These are phyloP conservation scores for Trichoderma reesei DNA, from an alignment of 495 filamentous ascomycete species.

Conservation along the genomic window DNA sequence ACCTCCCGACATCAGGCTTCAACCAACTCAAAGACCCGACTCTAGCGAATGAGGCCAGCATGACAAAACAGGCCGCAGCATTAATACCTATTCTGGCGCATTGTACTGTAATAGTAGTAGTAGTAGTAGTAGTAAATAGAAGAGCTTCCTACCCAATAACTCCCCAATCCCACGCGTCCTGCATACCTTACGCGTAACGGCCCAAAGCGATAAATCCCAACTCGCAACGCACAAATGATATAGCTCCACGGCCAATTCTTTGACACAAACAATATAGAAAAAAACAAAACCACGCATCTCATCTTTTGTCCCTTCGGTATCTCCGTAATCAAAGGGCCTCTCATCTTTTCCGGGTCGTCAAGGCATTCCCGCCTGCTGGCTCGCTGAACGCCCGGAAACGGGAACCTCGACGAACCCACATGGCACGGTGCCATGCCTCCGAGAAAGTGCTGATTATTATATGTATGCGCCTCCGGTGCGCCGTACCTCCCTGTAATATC, in stretches of 20 bases:
- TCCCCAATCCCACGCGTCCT: constrained; percentile 2
- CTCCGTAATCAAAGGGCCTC: not conserved
- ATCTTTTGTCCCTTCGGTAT: not conserved
- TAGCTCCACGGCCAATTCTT: not conserved
- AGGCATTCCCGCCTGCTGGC: not conserved
- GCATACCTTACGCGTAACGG: not conserved
- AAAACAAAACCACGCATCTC: not conserved
- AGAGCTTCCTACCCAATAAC: constrained; percentile 3
- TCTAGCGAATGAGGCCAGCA: not conserved
- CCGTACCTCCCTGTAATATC: not conserved
- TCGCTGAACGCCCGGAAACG: not conserved
- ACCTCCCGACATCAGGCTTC: too few relatives aligned
- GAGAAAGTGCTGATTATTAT: not conserved
- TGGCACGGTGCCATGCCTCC: not conserved
- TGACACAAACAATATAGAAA: not conserved
- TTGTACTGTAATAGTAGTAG: too few relatives aligned
- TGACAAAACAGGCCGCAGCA: not conserved
- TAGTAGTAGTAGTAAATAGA: too few relatives aligned
- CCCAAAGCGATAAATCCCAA: not conserved
- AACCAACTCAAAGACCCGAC: too few relatives aligned
- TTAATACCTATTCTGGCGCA: constrained; percentile 4
- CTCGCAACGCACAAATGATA: not conserved
- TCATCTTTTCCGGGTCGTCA: not conserved
- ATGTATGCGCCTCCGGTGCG: not conserved
- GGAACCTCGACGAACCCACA: not conserved